Evolutionary conservation across 2,329 filamentous ascomycete species (phyloP), one percentile per base, ranked within the genome.

Genomic region (Eutypella sp.): DNA sequence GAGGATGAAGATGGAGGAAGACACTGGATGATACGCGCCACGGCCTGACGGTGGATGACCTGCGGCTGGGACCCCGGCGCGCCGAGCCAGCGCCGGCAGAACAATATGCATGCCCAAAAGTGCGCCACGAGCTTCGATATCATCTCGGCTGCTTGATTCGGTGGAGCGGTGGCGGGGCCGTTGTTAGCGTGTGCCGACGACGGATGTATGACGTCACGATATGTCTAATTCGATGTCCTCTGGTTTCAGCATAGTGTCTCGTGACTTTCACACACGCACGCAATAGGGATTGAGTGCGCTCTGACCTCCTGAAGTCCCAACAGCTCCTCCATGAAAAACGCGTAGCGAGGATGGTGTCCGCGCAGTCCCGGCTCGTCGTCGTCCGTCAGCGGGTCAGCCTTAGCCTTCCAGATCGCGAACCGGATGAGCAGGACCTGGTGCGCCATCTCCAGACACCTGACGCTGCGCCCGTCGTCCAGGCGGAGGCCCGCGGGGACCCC

Each of bases 41-140:
- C 24, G 1, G 42, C 42, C 2, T 31, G 31, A 13, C n/a, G 37
- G 19, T 45, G 46, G 7, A 48, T n/a, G n/a, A n/a, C n/a, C n/a
- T n/a, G 41, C 4, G 29, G 19, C 20, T 48, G 23, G 4, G 38
- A 11, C 4, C 39, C 18, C 1, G 31, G 37, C n/a, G 37, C 29
- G n/a, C 27, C 3, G 4, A 42, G 42, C 46, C 46, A 48, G 24
- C 46, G 42, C 16, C 46, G 42, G 39, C 42, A 48, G 31, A 48
- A 48, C 13, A 48, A 38, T 10, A 48, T 24, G n/a, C 39, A 29
- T 15, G 42, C 31, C 46, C 46, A 45, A 18, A 38, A 45, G 15
- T 39, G 24, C 15, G 34, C 27, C 15, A 33, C 29, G 9, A 41
- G n/a, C 20, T 24, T 44, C 18, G 24, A 27, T 16, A 18, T 41